Percentiles rank a stretch among this genome's conserved stretches.
Conservation (phyloP, 768 basidiomycete species). For the Macrolepiota albuminosa region DNA sequence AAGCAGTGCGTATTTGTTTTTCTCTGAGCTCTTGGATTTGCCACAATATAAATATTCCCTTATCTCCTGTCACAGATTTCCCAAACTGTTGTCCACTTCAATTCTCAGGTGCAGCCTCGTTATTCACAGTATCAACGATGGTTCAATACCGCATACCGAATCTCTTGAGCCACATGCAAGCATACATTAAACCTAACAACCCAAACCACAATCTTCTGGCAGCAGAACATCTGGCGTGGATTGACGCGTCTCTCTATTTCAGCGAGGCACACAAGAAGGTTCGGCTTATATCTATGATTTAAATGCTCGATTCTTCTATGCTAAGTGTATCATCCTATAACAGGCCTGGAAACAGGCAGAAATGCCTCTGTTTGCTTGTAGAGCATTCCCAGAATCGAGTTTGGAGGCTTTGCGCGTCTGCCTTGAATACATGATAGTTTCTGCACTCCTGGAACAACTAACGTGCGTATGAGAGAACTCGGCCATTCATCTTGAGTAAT, state of each 20-base stretch:
- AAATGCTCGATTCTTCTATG: too few relatives aligned
- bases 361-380: not conserved
- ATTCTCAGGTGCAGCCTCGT: too few relatives aligned
- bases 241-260: conserved; percentile 3
- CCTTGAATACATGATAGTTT: conserved; percentile 7
- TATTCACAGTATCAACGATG: too few relatives aligned
- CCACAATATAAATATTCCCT: too few relatives aligned
- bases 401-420: conserved; percentile 1
- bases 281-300: not conserved
- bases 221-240: conserved; percentile 10
- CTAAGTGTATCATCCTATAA: too few relatives aligned
- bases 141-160: too few relatives aligned
- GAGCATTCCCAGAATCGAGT: conserved; percentile 6
- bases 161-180: not conserved
- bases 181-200: conserved; percentile 7
- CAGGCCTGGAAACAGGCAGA: not conserved
- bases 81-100: too few relatives aligned
- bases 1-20: too few relatives aligned
- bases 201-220: conserved; percentile 3
- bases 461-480: conserved; percentile 1
- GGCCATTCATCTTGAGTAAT: too few relatives aligned
- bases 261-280: conserved; percentile 7
- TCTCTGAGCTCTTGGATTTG: too few relatives aligned
- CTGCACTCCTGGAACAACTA: conserved; percentile 8
- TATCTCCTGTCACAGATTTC: too few relatives aligned